Base-by-base conservation (phyloP, 805 yeast genomes). In the Sugiyamaella marilandica region DNA sequence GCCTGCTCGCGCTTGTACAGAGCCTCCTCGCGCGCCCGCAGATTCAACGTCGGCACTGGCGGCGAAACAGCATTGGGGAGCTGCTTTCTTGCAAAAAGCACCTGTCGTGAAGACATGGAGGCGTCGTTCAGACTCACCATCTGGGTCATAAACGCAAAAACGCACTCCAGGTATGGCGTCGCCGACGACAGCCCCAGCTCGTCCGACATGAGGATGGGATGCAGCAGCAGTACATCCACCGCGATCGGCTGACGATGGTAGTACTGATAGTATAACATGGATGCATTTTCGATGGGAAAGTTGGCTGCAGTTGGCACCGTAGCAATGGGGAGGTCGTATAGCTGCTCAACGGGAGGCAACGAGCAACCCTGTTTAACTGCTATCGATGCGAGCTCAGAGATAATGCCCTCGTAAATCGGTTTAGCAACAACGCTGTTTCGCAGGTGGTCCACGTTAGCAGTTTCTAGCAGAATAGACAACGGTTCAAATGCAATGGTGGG, bases 141-240 rank as follows among this genome's bases (percentile, higher is more conserved):
- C 73, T 62, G 80, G 37, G 62, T 57, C 55, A 65, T 51, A 50
- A 64, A 59, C 7, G 96, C 89, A 65, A 88, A 91, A 53, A 88
- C 71, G 60, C 87, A 87, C 70, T 91, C 97, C 66, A 91, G 74
- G 66, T 91, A 91, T 1, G 97, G 97, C 0, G 97, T 88, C 10
- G 49, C 29, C 16, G 47, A 19, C 32, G 35, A 16, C 29, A 45
- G 41, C 13, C 43, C 45, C 8, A 45, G 41, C 65, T 90, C 96
- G 70, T 90, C 96, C n/a, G 94, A 96, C 53, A 90, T 74, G 51
- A 91, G 72, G 49, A 91, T 91, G 4, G 96, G 95, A 64, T 89
- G 95, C 56, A 91, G 76, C 50, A 91, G 71, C 41, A 89, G 72
- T 64, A 89, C 74, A 70, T 91, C 97, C 41, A 86, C 74, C 55